These are phyloP conservation scores for Carpinus fangiana DNA, from an alignment of 306 rosid genomes.

Conservation along the genomic window DNA sequence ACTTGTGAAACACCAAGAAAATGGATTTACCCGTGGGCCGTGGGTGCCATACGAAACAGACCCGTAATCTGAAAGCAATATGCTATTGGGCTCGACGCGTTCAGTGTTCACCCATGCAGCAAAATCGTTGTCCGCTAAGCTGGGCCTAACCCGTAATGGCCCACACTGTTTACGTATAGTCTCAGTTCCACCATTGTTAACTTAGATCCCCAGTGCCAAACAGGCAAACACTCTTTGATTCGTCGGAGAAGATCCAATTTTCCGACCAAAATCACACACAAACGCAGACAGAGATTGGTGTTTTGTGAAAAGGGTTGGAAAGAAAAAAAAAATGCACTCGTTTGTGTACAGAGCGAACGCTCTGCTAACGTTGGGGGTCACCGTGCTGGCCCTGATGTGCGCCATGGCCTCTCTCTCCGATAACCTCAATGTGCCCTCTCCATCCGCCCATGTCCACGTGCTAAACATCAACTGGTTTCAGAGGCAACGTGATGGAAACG, in stretches of 20 bases:
- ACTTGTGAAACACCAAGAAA: no score
- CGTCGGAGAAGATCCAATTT: background rate
- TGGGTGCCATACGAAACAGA: no score
- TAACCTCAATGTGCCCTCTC: constrained; percentile 65
- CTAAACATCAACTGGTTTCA: constrained; percentile 82
- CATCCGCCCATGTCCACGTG: constrained; percentile 77
- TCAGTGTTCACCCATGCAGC: no score
- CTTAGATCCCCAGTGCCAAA: background rate
- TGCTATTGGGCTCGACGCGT: no score
- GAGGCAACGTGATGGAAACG: constrained; percentile 86
- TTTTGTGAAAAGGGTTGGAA: background rate
- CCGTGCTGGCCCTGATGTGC: constrained; percentile 78
- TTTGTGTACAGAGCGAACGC: constrained; percentile 85
- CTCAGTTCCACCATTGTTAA: background rate
- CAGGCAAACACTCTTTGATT: background rate
- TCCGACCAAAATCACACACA: background rate
- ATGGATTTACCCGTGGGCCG: no score
- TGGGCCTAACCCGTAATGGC: no score
- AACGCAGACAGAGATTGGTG: background rate
- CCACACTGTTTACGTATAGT: no score
- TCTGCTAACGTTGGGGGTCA: constrained; percentile 69
- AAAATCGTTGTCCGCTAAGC: no score
- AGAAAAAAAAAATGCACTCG: constrained; percentile 63
- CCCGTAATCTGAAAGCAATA: no score
- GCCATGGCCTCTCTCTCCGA: constrained; percentile 79